These are phyloP conservation scores for Cladosporium colombiae DNA, from an alignment of 2,329 filamentous ascomycete genomes.

Conservation along the genomic window DNA sequence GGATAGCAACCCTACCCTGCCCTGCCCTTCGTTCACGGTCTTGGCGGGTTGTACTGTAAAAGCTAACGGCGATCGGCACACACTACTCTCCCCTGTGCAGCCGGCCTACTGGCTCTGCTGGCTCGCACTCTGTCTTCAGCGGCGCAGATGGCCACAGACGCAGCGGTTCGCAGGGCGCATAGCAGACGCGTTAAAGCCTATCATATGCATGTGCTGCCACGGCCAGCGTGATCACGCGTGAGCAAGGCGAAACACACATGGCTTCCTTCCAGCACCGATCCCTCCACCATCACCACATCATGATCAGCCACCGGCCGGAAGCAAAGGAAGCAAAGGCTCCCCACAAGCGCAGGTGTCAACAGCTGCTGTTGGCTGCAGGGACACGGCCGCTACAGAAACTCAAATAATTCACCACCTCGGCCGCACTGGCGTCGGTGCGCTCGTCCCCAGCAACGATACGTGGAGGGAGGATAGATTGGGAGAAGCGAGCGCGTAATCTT, in stretches of 20 bases:
- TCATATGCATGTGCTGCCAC: neutral
- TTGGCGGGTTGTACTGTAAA: constrained; percentile 9
- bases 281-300: neutral
- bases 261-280: neutral
- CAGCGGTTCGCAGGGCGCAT: constrained; percentile 10
- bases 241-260: neutral
- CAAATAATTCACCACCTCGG: constrained; percentile 5
- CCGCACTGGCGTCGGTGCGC: constrained; percentile 10
- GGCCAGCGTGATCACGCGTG: neutral
- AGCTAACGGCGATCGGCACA: constrained; percentile 12
- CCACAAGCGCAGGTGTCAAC: constrained; percentile 12
- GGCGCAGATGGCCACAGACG: neutral
- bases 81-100: constrained; percentile 7
- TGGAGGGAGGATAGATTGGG: constrained; percentile 1
- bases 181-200: neutral
- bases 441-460: constrained; percentile 15
- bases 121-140: neutral
- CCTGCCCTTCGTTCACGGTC: neutral
- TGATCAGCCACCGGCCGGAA: constrained; percentile 4
- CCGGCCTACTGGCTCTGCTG: neutral
- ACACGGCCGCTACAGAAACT: constrained; percentile 18
- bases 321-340: constrained; percentile 7
- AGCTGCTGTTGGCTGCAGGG: constrained; percentile 18
- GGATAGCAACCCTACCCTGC: constrained; percentile 6
- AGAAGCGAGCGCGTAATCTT: constrained; percentile 8